phyloP scores from a whole-genome alignment of 495 filamentous ascomycete genomes.

The Eremomyces bilateralis region DNA sequence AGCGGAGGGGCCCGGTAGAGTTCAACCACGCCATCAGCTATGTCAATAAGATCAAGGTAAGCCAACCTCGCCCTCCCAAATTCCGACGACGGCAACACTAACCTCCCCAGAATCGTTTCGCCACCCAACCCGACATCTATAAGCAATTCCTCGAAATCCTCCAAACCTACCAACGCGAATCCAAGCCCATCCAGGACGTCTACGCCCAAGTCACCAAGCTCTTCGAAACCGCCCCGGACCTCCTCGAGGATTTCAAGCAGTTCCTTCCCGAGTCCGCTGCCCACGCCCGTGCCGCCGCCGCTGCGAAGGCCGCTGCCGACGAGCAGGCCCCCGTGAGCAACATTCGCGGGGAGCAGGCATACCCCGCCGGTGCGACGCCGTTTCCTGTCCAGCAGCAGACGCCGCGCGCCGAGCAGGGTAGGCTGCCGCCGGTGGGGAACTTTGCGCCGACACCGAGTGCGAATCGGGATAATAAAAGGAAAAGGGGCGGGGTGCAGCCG shows the following conservation, averaged over 20 bases:
- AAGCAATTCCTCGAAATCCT: slow-evolving; percentile 98
- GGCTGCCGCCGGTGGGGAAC: slow-evolving; percentile 70
- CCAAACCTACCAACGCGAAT: slow-evolving; percentile 95
- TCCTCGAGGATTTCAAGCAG: slow-evolving; percentile 96
- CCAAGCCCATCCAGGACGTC: slow-evolving; percentile 95
- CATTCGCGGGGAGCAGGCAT: slow-evolving; percentile 30
- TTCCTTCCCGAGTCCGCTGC: slow-evolving; percentile 94
- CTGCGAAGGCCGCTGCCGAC: slow-evolving; percentile 42
- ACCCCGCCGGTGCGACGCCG: slow-evolving; percentile 15
- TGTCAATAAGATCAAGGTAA: slow-evolving; percentile 98
- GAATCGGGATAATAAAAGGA: slow-evolving; percentile 67
- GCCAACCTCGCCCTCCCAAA: slow-evolving; percentile 6
- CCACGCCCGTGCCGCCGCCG: slow-evolving; percentile 53
- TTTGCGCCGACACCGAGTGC: slow-evolving; percentile 70
- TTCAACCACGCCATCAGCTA: slow-evolving; percentile 99
- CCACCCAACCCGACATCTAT: slow-evolving; percentile 90
- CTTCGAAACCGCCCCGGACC: slow-evolving; percentile 85
- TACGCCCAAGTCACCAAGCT: slow-evolving; percentile 92
- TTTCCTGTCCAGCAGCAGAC: slow-evolving; percentile 22
- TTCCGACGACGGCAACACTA: too few species aligned
- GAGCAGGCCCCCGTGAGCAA: slow-evolving; percentile 36
- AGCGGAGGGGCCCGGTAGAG: slow-evolving; percentile 86
- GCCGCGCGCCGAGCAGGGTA: slow-evolving; percentile 19
- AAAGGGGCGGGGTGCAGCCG: slow-evolving; percentile 24
- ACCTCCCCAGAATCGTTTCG: slow-evolving; percentile 77